Percentiles rank a stretch among this genome's conserved stretches.
phyloP scores from a whole-genome alignment of 78 protist genomes.

The Chrysochromulina parva region DNA sequence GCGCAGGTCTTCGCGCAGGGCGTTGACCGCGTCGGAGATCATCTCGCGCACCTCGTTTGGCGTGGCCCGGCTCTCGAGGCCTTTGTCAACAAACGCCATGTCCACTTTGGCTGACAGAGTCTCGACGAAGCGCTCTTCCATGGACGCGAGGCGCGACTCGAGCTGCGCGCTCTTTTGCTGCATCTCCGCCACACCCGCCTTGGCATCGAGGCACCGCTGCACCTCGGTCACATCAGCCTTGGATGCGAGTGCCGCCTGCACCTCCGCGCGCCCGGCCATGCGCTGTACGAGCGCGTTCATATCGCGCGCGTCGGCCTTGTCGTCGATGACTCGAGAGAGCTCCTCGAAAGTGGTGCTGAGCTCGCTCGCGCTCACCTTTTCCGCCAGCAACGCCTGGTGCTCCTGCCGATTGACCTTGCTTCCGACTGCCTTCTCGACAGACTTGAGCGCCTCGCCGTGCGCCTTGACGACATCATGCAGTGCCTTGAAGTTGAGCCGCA shows the following conservation, averaged over 20 bases:
- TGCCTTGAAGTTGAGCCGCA: conserved; percentile 9
- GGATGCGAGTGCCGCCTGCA: not conserved
- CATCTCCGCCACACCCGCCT: not conserved
- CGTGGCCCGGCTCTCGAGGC: not conserved
- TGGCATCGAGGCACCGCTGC: not conserved
- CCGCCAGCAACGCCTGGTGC: not conserved
- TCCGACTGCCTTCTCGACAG: not conserved
- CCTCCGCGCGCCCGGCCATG: not conserved
- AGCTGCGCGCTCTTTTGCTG: not conserved
- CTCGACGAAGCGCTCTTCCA: not conserved
- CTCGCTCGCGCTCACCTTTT: not conserved
- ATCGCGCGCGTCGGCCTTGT: not conserved
- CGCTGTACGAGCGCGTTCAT: not conserved
- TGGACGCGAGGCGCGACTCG: not conserved
- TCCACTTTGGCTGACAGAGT: not conserved
- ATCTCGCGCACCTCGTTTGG: not conserved
- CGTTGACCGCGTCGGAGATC: not conserved
- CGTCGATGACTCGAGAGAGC: not conserved
- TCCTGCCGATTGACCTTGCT: not conserved
- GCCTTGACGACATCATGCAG: not conserved
- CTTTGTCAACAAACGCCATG: not conserved
- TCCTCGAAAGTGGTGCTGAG: not conserved
- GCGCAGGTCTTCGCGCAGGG: not conserved
- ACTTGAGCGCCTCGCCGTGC: not conserved
- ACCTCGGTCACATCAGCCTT: not conserved